phyloP scores from a whole-genome alignment of 2,329 filamentous ascomycete genomes.

The Leptographium lundbergii region DNA sequence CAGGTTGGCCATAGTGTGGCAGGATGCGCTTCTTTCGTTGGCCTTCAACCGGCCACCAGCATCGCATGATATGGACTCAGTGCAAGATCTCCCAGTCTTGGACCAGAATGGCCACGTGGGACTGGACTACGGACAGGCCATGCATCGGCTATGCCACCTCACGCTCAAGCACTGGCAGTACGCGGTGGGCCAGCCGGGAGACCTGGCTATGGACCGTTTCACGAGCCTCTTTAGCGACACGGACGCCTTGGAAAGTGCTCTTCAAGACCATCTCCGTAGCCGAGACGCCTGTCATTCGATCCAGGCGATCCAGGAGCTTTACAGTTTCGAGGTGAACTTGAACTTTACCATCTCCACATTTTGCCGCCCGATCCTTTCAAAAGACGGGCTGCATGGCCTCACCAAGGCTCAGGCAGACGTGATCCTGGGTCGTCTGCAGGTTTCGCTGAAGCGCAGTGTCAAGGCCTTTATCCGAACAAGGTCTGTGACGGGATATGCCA shows the following conservation, averaged over 20 bases:
- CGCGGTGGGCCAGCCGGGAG: background rate
- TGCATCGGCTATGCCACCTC: background rate
- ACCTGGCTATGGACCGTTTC: background rate
- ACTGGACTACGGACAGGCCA: background rate
- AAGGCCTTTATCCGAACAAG: background rate
- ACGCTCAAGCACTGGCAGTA: background rate
- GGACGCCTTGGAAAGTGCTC: background rate
- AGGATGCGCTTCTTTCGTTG: background rate
- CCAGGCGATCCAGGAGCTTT: background rate
- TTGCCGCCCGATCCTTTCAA: background rate
- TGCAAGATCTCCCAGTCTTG: background rate
- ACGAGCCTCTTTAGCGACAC: background rate
- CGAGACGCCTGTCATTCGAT: background rate
- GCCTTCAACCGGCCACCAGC: background rate
- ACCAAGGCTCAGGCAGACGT: background rate
- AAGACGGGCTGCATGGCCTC: background rate
- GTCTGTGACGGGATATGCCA: background rate
- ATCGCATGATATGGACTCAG: background rate
- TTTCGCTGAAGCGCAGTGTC: background rate
- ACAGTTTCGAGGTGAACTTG: background rate
- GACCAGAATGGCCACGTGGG: background rate
- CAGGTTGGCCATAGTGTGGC: background rate
- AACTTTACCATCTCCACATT: background rate
- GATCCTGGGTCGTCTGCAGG: background rate
- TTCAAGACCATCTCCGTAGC: background rate